Conservation (phyloP, 2,329 filamentous ascomycete species). For the Tolypocladium guangdongense region DNA sequence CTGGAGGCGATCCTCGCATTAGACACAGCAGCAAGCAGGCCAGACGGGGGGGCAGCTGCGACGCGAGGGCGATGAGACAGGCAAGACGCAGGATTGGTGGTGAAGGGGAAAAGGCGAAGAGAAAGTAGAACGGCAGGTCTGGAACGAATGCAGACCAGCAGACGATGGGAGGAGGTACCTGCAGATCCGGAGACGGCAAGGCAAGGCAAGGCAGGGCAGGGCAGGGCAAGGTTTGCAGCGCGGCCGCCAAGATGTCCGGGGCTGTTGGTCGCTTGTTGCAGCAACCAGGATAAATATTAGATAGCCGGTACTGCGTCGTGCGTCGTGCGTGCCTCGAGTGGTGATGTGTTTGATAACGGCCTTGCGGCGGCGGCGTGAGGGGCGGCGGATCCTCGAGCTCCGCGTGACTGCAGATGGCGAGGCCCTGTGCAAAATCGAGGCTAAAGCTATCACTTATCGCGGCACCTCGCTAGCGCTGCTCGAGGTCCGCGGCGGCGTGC, state of each 20-base stretch:
- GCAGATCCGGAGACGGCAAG: conserved; percentile 10
- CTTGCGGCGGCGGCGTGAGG: background rate
- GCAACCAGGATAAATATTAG: background rate
- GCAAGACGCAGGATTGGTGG: background rate
- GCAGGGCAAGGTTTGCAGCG: background rate
- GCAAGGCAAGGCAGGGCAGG: background rate
- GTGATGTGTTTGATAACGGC: background rate
- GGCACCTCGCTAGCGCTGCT: background rate
- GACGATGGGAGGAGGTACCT: conserved; percentile 8
- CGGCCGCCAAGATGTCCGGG: background rate
- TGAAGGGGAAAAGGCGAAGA: background rate
- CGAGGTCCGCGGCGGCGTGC: background rate
- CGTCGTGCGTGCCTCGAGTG: background rate
- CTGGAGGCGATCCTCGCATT: background rate
- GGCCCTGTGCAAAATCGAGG: background rate
- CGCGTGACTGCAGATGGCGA: background rate
- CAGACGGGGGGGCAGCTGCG: background rate
- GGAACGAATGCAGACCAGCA: background rate
- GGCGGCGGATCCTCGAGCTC: background rate
- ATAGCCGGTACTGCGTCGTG: too few relatives aligned
- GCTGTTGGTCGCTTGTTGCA: background rate
- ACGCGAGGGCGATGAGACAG: background rate
- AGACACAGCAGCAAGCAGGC: background rate
- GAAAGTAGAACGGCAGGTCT: background rate
- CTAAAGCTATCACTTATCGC: background rate